These are phyloP conservation scores for Phlyctochytrium bullatum DNA, from an alignment of 192 early-diverging fungal species.

Conservation along the genomic window DNA sequence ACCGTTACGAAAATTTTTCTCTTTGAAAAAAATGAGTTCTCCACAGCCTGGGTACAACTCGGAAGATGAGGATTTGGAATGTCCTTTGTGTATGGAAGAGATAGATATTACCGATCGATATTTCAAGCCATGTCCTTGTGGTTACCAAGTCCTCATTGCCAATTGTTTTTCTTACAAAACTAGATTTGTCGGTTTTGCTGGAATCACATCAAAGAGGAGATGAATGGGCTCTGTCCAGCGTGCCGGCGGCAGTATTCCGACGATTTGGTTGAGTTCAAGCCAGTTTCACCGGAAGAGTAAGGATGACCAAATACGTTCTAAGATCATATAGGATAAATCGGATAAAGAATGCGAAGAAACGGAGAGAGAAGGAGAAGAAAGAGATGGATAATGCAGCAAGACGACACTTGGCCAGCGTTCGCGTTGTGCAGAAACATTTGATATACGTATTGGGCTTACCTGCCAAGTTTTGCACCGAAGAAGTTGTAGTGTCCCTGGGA, in stretches of 20 bases:
- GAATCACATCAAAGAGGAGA: slow-evolving; percentile 94
- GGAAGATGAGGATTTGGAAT: slow-evolving; percentile 88
- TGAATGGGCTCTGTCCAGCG: slow-evolving; percentile 92
- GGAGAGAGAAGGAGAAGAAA: slow-evolving; percentile 87
- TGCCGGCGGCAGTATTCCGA: slow-evolving; percentile 89
- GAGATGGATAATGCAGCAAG: slow-evolving; percentile 79
- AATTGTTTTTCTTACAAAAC: slow-evolving; percentile 5
- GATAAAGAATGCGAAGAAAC: slow-evolving; percentile 78
- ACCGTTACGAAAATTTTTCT: too few species aligned
- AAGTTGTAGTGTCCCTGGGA: slow-evolving; percentile 49
- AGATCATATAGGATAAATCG: slow-evolving; percentile 48
- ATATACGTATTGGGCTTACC: slow-evolving; percentile 96
- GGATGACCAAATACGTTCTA: slow-evolving; percentile 20
- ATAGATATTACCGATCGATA: slow-evolving; percentile 94
- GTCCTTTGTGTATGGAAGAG: slow-evolving; percentile 98
- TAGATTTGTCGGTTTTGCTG: slow-evolving; percentile 99
- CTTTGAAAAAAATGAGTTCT: too few species aligned
- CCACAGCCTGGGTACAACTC: slow-evolving; percentile 16
- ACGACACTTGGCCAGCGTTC: slow-evolving; percentile 79
- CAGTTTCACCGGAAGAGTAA: slow-evolving; percentile 89
- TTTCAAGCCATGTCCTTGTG: slow-evolving; percentile 97
- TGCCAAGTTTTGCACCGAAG: slow-evolving; percentile 81
- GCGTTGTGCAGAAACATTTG: slow-evolving; percentile 96
- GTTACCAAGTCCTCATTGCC: slow-evolving; percentile 77
- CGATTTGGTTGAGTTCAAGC: slow-evolving; percentile 81